Evolutionary conservation across 176 grass and related monocot species (phyloP), one percentile per base, ranked within the genome.

Genomic region (Cenchrus americanus): DNA sequence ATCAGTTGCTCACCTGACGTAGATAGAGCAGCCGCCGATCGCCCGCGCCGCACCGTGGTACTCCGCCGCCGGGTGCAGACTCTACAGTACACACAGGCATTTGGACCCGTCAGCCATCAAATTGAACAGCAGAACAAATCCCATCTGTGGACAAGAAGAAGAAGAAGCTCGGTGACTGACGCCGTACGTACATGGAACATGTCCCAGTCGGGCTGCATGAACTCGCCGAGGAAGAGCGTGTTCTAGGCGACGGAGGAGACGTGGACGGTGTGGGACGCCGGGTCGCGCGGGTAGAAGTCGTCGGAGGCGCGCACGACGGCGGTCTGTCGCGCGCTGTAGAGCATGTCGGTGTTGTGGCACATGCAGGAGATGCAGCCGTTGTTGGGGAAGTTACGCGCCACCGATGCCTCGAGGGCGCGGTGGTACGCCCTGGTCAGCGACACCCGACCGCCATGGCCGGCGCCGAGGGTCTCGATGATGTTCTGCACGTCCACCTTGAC

Each of bases 171-270:
- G 3, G 3, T n/a, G 6, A 1, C 23, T 4, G 9, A 6, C 12
- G 43, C 0, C 0, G 2, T 9, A 7, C 14, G 14, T 89, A 91
- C 92, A 44, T 94, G 94, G 69, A 97, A 97, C 95, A 97, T 97
- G 75, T 97, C 95, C 95, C 92, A 97, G 55, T 97, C 95, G 17
- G 92, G 95, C 48, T 92, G 86, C 95, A 97, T 92, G 86, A 97
- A 92, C 58, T 97, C 95, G 63, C 95, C 95, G n/a, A 97, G 84
- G 86, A 97, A 97, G 14, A 97, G 76, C 8, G 92, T 89, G 78
- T 97, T 97, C 76, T 94, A 94, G 0, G 94, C 94, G 4, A 97
- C 92, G 0, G 94, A 89, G 0, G 94, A 72, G 48, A 97, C 69
- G 50, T 97, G 94, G 10, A 97, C 63, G 51, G 92, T 97, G 46